Percentiles rank a stretch among this genome's conserved stretches.
Evolutionary conservation across 2,329 filamentous ascomycete genomes (phyloP).

Genomic region (Diaporthe capsici): DNA sequence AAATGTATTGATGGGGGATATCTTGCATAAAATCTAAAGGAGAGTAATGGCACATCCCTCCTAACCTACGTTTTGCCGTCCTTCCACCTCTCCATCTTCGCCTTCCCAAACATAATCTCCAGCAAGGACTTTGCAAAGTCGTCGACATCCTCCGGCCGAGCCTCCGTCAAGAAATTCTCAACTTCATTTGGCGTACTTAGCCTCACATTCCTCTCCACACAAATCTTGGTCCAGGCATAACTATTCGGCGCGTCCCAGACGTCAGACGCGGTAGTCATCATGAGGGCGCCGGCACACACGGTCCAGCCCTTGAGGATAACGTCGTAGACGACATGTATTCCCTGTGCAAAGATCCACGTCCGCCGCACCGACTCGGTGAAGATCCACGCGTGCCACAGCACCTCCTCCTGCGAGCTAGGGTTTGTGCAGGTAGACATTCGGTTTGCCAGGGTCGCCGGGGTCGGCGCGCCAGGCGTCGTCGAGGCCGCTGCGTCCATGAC

Average conservation of each 20-base stretch:
- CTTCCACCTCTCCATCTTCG: slow-evolving; percentile 36
- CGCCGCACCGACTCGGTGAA: slow-evolving; percentile 37
- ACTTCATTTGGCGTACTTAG: background rate
- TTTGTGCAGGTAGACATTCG: background rate
- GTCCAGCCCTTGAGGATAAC: slow-evolving; percentile 22
- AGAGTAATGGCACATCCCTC: background rate
- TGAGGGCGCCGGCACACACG: slow-evolving; percentile 5
- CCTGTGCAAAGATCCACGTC: slow-evolving; percentile 24
- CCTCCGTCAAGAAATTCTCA: background rate
- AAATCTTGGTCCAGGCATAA: slow-evolving; percentile 26
- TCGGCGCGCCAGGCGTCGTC: background rate
- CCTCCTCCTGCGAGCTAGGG: slow-evolving; percentile 30
- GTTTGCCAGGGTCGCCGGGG: background rate
- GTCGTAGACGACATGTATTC: slow-evolving; percentile 1
- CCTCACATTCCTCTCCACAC: slow-evolving; percentile 1
- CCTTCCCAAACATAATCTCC: slow-evolving; percentile 28
- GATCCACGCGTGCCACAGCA: slow-evolving; percentile 37
- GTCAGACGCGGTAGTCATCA: background rate
- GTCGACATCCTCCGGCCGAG: slow-evolving; percentile 22
- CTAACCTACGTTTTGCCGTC: background rate
- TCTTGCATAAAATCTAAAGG: too few species aligned
- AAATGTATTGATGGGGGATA: too few species aligned
- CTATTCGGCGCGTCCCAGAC: slow-evolving; percentile 37
- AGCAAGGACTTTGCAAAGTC: slow-evolving; percentile 25
- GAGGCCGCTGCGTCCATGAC: background rate